Evolutionary conservation across 805 yeast species (phyloP), one percentile per base, ranked within the genome.

Genomic region (Hanseniaspora meyeri): DNA sequence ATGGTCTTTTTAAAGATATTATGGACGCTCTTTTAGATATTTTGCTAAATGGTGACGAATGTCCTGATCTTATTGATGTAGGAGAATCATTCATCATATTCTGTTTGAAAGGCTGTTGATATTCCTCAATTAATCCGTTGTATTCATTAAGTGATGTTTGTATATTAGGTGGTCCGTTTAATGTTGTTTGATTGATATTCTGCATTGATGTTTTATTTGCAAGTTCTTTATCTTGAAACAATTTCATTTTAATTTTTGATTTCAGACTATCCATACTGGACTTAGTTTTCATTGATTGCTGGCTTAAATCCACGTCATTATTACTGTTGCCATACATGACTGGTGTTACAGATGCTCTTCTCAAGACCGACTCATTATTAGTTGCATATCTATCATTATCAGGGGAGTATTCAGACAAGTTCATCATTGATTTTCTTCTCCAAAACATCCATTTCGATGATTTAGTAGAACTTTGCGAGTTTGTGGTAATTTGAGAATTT

Each of bases 381-480:
- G 42, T 7, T n/a, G 19, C 49, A 17, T 32, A 46, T 38, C 49
- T 27, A 14, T 49, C 49, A 34, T 31, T 37, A 5, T 50, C 45
- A 5, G 16, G 20, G 3, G 49, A 42, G 16, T 37, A 32, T 2
- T 57, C 59, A 17, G 54, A 51, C 31, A 57, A 37, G 36, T 36
- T 47, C 40, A 46, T 40, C 48, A 51, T 51, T 14, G 59, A 57
- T 43, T 59, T 60, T 51, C 61, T 64, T 49, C 66, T 67, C 72
- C 72, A 69, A 53, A 69, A 69, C 55, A 66, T 69, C 72, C 72
- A 69, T 36, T 34, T 54, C 7, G 57, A 54, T 3, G 55, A 40
- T 12, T 39, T 52, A 17, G 45, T 57, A 16, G 54, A 49, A 9
- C 60, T 59, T 20, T 58, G 59, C 3, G 59, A 57, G 32, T 55